Percentiles rank a stretch among this genome's conserved stretches.
phyloP scores from a whole-genome alignment of 2,329 filamentous ascomycete species.

The Aspergillus oerlinghausenensis region DNA sequence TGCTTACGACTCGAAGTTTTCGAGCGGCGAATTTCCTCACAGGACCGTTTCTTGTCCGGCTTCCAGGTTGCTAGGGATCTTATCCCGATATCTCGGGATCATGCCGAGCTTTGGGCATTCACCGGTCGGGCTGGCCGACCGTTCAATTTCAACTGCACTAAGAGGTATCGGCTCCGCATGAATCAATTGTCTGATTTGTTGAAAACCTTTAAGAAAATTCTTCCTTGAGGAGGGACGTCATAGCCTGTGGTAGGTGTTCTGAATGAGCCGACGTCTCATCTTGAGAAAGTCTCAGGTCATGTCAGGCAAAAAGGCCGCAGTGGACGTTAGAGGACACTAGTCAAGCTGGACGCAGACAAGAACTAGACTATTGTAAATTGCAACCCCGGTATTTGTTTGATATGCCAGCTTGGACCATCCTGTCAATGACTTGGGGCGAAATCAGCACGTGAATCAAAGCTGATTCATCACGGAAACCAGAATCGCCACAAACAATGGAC shows the following conservation, averaged over 20 bases:
- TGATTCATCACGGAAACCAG: background rate
- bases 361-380: too few species aligned
- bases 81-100: constrained; percentile 4
- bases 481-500: background rate
- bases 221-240: background rate
- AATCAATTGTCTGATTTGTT: background rate
- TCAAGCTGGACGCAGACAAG: background rate
- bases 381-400: background rate
- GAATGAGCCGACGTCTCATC: too few species aligned
- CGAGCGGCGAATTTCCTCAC: background rate
- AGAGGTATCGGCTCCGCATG: background rate
- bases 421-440: background rate
- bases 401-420: background rate
- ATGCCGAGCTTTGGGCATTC: constrained; percentile 3
- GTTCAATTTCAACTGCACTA: background rate
- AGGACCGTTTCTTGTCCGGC: background rate
- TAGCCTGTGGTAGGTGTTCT: background rate
- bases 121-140: background rate
- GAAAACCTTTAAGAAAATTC: background rate
- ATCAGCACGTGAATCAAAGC: background rate
- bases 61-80: background rate
- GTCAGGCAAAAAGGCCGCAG: too few species aligned
- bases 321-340: too few species aligned
- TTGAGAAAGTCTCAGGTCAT: too few species aligned
- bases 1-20: background rate